These are phyloP conservation scores for Acrodontium crateriforme DNA, from an alignment of 2,329 filamentous ascomycete genomes.

Conservation along the genomic window DNA sequence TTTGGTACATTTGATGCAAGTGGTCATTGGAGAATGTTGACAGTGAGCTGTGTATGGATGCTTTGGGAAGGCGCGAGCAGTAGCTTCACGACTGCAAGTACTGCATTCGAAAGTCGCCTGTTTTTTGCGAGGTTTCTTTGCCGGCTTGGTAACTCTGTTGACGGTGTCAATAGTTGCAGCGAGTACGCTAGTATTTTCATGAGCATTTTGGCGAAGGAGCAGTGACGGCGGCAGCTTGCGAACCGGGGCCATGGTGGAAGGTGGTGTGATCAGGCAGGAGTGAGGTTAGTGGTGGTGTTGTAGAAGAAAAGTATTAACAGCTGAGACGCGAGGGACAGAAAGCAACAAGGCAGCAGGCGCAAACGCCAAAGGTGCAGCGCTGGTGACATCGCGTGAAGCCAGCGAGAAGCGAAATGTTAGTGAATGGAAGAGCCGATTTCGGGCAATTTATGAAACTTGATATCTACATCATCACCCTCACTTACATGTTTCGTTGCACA, in stretches of 20 bases:
- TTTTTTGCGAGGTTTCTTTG: constrained; percentile 1
- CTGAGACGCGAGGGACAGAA: too few relatives aligned
- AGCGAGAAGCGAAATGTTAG: too few relatives aligned
- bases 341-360: too few relatives aligned
- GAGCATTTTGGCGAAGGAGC: neutral
- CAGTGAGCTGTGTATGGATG: constrained; percentile 15
- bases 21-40: constrained; percentile 6
- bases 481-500: too few relatives aligned
- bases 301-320: too few relatives aligned
- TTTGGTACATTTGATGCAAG: constrained; percentile 18
- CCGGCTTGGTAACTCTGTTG: constrained; percentile 2
- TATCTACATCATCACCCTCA: too few relatives aligned
- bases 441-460: too few relatives aligned
- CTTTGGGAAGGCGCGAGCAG: constrained; percentile 11
- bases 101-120: constrained; percentile 2
- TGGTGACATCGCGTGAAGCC: too few relatives aligned
- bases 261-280: neutral
- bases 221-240: neutral
- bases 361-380: too few relatives aligned
- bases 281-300: too few relatives aligned
- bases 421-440: too few relatives aligned
- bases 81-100: constrained; percentile 4
- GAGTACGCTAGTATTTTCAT: neutral
- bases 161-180: neutral
- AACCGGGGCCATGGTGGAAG: neutral